Conservation (phyloP, 2,329 filamentous ascomycete genomes). For the Phialemoniopsis sp. region DNA sequence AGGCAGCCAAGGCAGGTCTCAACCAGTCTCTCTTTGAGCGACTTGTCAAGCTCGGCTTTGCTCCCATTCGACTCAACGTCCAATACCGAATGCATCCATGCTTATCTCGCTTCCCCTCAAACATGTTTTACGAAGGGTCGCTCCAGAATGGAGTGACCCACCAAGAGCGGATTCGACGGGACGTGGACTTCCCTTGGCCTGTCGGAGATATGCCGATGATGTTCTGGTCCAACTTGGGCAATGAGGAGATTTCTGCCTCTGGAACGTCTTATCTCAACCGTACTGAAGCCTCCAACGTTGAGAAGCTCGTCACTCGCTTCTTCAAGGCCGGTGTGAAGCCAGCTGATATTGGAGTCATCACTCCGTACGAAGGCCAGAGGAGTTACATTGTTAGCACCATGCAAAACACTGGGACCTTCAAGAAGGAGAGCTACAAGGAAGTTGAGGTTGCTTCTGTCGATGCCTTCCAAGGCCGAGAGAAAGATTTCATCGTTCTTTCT, state of each 20-base stretch:
- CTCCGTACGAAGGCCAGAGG: conserved; percentile 95
- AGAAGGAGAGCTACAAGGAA: conserved; percentile 98
- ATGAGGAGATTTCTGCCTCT: conserved; percentile 96
- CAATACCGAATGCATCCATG: conserved; percentile 99
- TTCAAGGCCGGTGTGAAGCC: conserved; percentile 98
- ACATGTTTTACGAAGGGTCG: conserved; percentile 99
- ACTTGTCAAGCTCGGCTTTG: conserved; percentile 83
- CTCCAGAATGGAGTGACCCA: conserved; percentile 95
- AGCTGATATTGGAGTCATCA: conserved; percentile 92
- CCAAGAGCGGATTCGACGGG: conserved; percentile 79
- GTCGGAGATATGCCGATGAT: conserved; percentile 95
- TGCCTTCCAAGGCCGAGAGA: conserved; percentile 97
- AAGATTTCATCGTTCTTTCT: conserved; percentile 97
- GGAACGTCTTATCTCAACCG: conserved; percentile 98
- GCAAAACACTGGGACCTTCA: conserved; percentile 95
- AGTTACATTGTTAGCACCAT: conserved; percentile 99
- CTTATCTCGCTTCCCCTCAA: conserved; percentile 93
- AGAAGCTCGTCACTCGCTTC: conserved; percentile 97
- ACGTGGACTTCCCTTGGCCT: conserved; percentile 98
- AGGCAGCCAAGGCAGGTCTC: conserved; percentile 92
- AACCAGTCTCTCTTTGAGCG: conserved; percentile 99
- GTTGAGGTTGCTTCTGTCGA: conserved; percentile 98
- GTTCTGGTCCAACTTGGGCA: conserved; percentile 99
- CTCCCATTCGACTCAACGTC: conserved; percentile 89
- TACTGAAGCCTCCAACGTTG: conserved; percentile 93